A percentile compares a stretch with the other conserved stretches of the same genome.
Conservation (phyloP, 192 early-diverging fungal species). For the Coemansia sp. region DNA sequence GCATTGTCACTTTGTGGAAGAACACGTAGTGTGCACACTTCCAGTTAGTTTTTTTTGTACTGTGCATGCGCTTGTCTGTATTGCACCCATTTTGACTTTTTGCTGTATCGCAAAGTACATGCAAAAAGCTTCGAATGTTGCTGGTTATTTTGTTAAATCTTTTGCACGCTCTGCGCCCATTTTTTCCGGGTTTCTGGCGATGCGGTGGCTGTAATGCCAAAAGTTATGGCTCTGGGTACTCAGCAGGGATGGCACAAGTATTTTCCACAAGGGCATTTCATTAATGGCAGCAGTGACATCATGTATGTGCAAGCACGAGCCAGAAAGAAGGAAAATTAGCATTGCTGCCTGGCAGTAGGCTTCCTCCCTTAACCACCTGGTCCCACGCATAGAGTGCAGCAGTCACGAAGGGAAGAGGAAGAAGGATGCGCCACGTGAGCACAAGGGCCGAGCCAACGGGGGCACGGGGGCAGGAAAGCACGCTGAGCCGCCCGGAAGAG, state of each 20-base stretch:
- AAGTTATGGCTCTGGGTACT: too few species aligned
- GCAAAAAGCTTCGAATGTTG: constrained; percentile 48
- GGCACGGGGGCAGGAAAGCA: not conserved
- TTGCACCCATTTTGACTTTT: constrained; percentile 40
- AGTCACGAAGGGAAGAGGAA: not conserved
- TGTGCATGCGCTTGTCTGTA: constrained; percentile 2
- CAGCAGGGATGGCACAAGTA: not conserved
- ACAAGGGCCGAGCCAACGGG: not conserved
- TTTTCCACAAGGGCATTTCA: not conserved
- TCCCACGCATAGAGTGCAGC: not conserved
- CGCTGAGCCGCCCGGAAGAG: not conserved
- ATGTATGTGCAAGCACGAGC: not conserved
- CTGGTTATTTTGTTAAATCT: constrained; percentile 1
- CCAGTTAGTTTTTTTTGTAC: not conserved
- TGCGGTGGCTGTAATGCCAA: too few species aligned
- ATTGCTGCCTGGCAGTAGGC: not conserved
- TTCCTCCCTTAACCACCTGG: not conserved
- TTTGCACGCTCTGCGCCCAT: too few species aligned
- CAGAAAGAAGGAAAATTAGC: not conserved
- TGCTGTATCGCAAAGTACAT: constrained; percentile 13
- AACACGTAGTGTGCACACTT: not conserved
- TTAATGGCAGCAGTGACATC: not conserved
- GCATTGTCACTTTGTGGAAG: not conserved
- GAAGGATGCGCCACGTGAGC: not conserved
- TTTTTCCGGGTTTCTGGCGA: too few species aligned